phyloP scores from a whole-genome alignment of 805 yeast genomes.

The Danielozyma ontarioensis region DNA sequence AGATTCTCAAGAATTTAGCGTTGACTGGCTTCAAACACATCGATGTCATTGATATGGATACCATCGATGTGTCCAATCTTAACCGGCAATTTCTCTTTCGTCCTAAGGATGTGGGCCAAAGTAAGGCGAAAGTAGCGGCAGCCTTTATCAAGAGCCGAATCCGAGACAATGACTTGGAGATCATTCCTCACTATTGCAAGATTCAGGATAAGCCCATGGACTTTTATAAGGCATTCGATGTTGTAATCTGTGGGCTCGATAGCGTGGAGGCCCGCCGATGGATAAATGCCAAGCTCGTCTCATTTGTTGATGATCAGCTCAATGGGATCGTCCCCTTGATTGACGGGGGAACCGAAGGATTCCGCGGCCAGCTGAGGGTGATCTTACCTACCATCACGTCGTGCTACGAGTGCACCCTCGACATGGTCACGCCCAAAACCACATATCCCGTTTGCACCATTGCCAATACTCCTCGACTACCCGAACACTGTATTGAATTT shows the following conservation, averaged over 20 bases:
- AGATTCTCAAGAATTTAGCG: slow-evolving; percentile 67
- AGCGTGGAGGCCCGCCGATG: slow-evolving; percentile 86
- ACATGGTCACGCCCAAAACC: slow-evolving; percentile 57
- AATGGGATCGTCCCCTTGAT: slow-evolving; percentile 45
- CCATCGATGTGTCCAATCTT: slow-evolving; percentile 69
- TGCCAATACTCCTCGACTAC: slow-evolving; percentile 88
- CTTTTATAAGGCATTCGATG: slow-evolving; percentile 63
- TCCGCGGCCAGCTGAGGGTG: slow-evolving; percentile 84
- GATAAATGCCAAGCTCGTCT: slow-evolving; percentile 68
- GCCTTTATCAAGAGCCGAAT: slow-evolving; percentile 46
- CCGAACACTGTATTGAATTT: slow-evolving; percentile 94
- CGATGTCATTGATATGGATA: slow-evolving; percentile 77
- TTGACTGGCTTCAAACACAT: slow-evolving; percentile 62
- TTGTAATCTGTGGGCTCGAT: slow-evolving; percentile 85
- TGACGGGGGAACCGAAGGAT: slow-evolving; percentile 96
- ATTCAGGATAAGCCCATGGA: slow-evolving; percentile 54
- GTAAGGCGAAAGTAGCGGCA: slow-evolving; percentile 67
- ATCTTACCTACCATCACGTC: slow-evolving; percentile 82
- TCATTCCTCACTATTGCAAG: slow-evolving; percentile 58
- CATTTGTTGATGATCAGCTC: slow-evolving; percentile 50
- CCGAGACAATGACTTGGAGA: slow-evolving; percentile 27
- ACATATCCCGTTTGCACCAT: slow-evolving; percentile 91
- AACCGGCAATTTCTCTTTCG: slow-evolving; percentile 74
- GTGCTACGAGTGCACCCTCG: slow-evolving; percentile 89
- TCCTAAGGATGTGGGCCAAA: slow-evolving; percentile 52